Percentiles rank a stretch among this genome's conserved stretches.
These are phyloP conservation scores for Claviceps pusilla DNA, from an alignment of 2,329 filamentous ascomycete genomes.

Conservation along the genomic window DNA sequence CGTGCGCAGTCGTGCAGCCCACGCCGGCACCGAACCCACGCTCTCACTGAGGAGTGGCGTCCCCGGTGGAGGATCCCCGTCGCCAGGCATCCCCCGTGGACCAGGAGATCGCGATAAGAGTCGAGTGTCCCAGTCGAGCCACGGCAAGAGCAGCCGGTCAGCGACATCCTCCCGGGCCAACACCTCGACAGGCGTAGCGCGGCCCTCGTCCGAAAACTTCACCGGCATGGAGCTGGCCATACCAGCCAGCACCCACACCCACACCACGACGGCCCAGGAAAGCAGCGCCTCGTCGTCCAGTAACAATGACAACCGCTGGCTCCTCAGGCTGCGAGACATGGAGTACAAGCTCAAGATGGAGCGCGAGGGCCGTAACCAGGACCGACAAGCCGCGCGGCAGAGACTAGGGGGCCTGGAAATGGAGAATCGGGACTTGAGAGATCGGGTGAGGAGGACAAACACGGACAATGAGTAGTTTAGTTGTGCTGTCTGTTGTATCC, in stretches of 20 bases:
- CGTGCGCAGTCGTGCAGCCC: constrained; percentile 35
- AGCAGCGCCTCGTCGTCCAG: constrained; percentile 7
- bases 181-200: constrained; percentile 14
- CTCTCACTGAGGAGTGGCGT: constrained; percentile 8
- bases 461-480: constrained; percentile 6
- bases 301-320: constrained; percentile 57
- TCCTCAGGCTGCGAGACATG: constrained; percentile 70
- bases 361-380: constrained; percentile 68
- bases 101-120: constrained; percentile 31
- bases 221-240: constrained; percentile 16
- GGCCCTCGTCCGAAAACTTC: constrained; percentile 10
- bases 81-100: constrained; percentile 38
- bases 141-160: constrained; percentile 16
- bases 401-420: constrained; percentile 60
- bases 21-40: constrained; percentile 24
- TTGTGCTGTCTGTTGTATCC: background rate
- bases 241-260: background rate
- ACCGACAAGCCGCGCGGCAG: constrained; percentile 69
- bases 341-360: constrained; percentile 83
- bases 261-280: constrained; percentile 4
- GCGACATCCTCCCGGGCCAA: constrained; percentile 17
- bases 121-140: constrained; percentile 18
- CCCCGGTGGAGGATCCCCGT: constrained; percentile 29
- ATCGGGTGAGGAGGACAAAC: constrained; percentile 35
- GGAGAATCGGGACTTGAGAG: constrained; percentile 56